A percentile compares a stretch with the other conserved stretches of the same genome.
These are phyloP conservation scores for Scheffersomyces lignicola DNA, from an alignment of 1,139 yeast genomes.

Conservation along the genomic window DNA sequence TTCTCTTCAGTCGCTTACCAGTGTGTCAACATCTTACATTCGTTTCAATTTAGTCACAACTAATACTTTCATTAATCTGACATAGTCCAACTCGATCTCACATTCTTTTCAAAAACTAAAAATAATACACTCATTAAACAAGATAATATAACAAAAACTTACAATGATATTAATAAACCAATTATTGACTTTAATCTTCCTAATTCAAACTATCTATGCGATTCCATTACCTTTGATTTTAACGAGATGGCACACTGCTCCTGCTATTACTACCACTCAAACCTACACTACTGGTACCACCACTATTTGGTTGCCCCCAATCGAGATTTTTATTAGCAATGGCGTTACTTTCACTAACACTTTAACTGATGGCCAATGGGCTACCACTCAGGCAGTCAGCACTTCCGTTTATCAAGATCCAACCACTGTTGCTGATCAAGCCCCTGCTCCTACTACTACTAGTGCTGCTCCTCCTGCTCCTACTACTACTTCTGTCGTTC, in stretches of 20 bases:
- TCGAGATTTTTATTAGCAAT: constrained; percentile 60
- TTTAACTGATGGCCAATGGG: constrained; percentile 32
- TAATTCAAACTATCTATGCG: constrained; percentile 24
- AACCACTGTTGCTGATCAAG: constrained; percentile 12
- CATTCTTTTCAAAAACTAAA: constrained; percentile 2
- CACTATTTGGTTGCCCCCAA: constrained; percentile 66
- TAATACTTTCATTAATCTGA: not conserved
- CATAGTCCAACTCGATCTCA: constrained; percentile 2
- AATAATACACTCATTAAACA: not conserved
- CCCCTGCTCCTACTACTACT: constrained; percentile 14
- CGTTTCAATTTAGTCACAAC: not conserved
- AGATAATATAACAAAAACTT: not conserved
- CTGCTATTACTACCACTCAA: constrained; percentile 52
- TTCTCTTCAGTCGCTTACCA: not conserved
- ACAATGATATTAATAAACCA: constrained; percentile 7
- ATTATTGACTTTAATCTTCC: constrained; percentile 18
- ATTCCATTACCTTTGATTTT: constrained; percentile 44
- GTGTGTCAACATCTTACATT: too few species aligned
- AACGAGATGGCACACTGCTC: constrained; percentile 67
- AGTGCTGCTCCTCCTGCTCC: constrained; percentile 14
- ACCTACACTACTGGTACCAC: constrained; percentile 60
- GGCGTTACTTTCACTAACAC: constrained; percentile 64
- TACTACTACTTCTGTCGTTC: constrained; percentile 16
- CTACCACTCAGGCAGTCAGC: constrained; percentile 33
- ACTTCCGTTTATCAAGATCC: constrained; percentile 26